Conservation (phyloP, 2,329 filamentous ascomycete genomes). For the Colletotrichum endophyticum region DNA sequence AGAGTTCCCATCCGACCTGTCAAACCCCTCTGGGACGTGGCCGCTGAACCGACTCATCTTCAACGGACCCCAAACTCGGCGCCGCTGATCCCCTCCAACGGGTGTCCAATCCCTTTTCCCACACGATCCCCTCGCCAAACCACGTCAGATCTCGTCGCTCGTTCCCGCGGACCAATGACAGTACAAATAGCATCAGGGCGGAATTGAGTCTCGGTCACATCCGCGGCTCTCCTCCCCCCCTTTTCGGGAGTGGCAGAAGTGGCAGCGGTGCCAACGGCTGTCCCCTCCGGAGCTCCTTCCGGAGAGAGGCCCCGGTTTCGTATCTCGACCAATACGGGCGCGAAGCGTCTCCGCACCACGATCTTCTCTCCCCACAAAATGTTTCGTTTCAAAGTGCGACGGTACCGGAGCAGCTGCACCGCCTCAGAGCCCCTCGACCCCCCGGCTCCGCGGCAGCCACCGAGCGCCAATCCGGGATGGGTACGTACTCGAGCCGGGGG, state of each 20-base stretch:
- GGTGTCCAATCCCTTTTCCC: slow-evolving; percentile 1
- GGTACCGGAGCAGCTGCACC: neutral
- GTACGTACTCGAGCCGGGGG: neutral
- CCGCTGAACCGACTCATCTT: neutral
- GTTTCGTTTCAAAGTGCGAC: slow-evolving; percentile 14
- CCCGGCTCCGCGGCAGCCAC: neutral
- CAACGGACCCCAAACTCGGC: neutral
- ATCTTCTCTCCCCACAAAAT: neutral
- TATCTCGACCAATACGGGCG: slow-evolving; percentile 3
- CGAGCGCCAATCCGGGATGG: neutral
- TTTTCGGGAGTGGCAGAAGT: neutral
- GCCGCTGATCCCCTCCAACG: neutral
- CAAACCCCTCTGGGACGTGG: neutral
- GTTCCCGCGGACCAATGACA: neutral
- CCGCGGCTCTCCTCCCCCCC: neutral
- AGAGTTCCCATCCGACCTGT: neutral
- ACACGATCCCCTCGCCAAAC: neutral
- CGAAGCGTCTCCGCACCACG: neutral
- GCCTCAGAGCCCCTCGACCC: neutral
- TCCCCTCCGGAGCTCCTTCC: neutral
- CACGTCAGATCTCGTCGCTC: neutral
- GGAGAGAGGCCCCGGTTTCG: neutral
- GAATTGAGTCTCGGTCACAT: slow-evolving; percentile 7
- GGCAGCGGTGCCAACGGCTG: neutral
- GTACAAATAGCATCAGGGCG: neutral